These are phyloP conservation scores for Cercospora zeae-maydis DNA, from an alignment of 2,329 filamentous ascomycete genomes.

Conservation along the genomic window DNA sequence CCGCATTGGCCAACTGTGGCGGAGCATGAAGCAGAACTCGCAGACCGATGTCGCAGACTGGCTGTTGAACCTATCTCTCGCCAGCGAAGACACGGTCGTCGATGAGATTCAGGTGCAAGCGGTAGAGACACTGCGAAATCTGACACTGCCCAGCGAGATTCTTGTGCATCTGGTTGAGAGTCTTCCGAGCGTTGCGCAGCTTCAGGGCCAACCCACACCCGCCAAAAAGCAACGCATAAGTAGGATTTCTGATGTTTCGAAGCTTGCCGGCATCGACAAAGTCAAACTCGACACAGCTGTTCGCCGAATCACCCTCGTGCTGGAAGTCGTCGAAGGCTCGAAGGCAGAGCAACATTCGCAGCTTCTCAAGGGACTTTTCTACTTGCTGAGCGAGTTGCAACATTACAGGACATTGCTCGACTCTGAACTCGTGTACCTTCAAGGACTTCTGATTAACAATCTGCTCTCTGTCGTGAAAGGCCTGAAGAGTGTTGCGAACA, in stretches of 20 bases:
- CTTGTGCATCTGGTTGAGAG: conserved; percentile 69
- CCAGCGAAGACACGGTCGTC: conserved; percentile 30
- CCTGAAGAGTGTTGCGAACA: conserved; percentile 51
- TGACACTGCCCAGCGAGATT: conserved; percentile 70
- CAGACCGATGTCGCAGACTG: conserved; percentile 59
- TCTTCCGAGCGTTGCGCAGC: conserved; percentile 68
- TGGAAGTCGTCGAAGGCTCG: conserved; percentile 83
- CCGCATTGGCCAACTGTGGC: conserved; percentile 69
- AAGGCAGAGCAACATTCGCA: conserved; percentile 70
- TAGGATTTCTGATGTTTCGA: conserved; percentile 57
- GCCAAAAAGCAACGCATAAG: conserved; percentile 78
- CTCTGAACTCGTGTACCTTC: conserved; percentile 84
- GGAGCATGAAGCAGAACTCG: conserved; percentile 62
- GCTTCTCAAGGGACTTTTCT: conserved; percentile 75
- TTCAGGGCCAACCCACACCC: conserved; percentile 67
- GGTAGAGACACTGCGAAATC: conserved; percentile 66
- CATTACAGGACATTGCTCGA: conserved; percentile 76
- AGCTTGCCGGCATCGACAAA: conserved; percentile 59
- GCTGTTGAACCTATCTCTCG: conserved; percentile 55
- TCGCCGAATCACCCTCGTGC: conserved; percentile 75
- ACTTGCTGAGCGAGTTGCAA: conserved; percentile 79
- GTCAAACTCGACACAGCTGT: conserved; percentile 65
- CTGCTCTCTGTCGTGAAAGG: conserved; percentile 79
- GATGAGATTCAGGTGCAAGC: conserved; percentile 53
- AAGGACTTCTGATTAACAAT: conserved; percentile 77